Base-by-base conservation (phyloP, 371 early-diverging fungal genomes). In the Mucor mucedo region DNA sequence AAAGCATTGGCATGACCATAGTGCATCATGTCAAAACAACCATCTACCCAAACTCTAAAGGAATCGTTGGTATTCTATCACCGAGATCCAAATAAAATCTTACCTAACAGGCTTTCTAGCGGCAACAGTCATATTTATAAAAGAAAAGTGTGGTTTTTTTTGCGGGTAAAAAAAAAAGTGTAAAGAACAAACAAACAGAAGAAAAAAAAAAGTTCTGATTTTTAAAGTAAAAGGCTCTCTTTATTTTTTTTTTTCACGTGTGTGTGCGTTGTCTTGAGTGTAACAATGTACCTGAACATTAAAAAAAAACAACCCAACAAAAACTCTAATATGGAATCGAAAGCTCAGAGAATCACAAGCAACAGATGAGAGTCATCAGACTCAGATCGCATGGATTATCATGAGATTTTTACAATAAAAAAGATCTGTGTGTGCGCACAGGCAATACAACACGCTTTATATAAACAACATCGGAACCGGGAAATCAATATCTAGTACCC, bases 11-110 rank as follows among this genome's bases (percentile, higher is more conserved):
- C 95, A 76, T 98, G 99, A 8, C 97, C 97, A 79, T 87, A 92
- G 79, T 96, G 97, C 90, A 95, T 95, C 86, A 96, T 85, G 84
- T 97, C 97, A 77, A 95, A 98, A 73, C 96, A 96, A 33, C 97
- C 97, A 75, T 97, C 97, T 38, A 92, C 91, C 92, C 92, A 92
- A 64, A 92, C 82, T 69, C 89, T 84, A 64, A 13, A 45, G 30
- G 14, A 42, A 14, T 28, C 7, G 42, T 10, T 41, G 4, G 40
- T 38, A 55, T 40, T 2, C 9, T 40, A 0, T 7, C 33, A 47
- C 21, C 21, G 21, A 5, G 0, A 28, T 3, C 14, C 8, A 29
- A 49, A 30, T 9, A 13, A 16, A 2, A 35, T 35, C 38, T 44
- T 61, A 68, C 69, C 69, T 68, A 50, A 68, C 60, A 56, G 69